Conservation (phyloP, 179 eudicot genomes). For the Camellia oleifera region DNA sequence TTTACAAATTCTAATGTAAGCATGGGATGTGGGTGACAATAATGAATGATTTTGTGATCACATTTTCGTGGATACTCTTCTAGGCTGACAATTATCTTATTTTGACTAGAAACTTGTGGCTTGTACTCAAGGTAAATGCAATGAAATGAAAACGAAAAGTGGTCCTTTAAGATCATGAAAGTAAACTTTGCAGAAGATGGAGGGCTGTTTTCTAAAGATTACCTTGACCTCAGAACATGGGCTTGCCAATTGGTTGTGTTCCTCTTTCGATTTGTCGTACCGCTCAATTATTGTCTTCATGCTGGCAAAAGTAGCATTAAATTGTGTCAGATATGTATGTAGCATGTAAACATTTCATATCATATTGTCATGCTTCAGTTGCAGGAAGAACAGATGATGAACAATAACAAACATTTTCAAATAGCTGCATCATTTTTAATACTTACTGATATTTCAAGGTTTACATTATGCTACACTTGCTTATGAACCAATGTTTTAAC, state of each 20-base stretch:
- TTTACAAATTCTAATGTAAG: no score
- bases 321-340: constrained; percentile 4
- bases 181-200: background rate
- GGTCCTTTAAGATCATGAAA: background rate
- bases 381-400: background rate
- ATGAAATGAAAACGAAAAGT: background rate
- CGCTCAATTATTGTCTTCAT: constrained; percentile 26
- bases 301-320: constrained; percentile 18
- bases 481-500: background rate
- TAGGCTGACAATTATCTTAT: background rate
- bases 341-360: background rate
- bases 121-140: background rate
- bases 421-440: background rate
- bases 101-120: background rate
- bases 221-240: constrained; percentile 28
- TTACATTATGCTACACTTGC: background rate
- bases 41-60: background rate
- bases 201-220: background rate
- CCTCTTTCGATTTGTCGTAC: constrained; percentile 27
- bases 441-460: background rate
- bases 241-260: constrained; percentile 17
- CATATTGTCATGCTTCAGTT: background rate
- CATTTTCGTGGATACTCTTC: no score
- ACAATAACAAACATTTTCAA: background rate
- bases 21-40: background rate